These are phyloP conservation scores for Dioscorea cayenensis DNA, from an alignment of 116 monocot genomes.

Conservation along the genomic window DNA sequence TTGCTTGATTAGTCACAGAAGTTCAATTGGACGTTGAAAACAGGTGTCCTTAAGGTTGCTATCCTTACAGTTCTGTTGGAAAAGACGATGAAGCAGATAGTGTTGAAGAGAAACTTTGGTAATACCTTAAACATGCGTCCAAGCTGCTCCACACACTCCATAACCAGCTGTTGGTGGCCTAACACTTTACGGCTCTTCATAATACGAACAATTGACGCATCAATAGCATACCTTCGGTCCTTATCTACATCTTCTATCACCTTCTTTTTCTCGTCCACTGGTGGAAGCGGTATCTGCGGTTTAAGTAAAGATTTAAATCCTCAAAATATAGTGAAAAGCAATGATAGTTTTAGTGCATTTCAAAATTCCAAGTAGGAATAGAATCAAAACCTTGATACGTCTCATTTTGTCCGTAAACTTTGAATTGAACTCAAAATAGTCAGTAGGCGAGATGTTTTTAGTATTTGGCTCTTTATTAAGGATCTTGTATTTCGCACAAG, in stretches of 20 bases:
- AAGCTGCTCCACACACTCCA: slow-evolving; percentile 97
- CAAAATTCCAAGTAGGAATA: neutral
- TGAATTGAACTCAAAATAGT: slow-evolving; percentile 87
- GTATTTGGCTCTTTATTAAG: slow-evolving; percentile 87
- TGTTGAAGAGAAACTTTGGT: neutral
- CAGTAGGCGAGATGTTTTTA: slow-evolving; percentile 60
- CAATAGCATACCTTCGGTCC: slow-evolving; percentile 92
- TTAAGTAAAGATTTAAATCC: neutral
- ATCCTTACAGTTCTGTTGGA: neutral
- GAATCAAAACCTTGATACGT: slow-evolving; percentile 72
- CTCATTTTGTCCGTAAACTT: slow-evolving; percentile 97
- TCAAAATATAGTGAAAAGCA: neutral
- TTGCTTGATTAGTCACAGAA: too few relatives aligned
- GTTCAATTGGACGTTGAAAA: too few relatives aligned
- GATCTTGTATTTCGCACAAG: slow-evolving; percentile 95
- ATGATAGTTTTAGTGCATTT: neutral
- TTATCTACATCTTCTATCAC: slow-evolving; percentile 99
- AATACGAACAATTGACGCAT: slow-evolving; percentile 96
- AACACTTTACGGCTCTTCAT: slow-evolving; percentile 97
- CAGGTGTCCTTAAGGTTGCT: too few relatives aligned
- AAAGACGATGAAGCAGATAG: neutral
- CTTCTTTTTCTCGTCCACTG: slow-evolving; percentile 97
- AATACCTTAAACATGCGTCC: slow-evolving; percentile 97
- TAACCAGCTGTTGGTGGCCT: slow-evolving; percentile 82
- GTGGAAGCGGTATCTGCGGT: slow-evolving; percentile 82